Percentiles rank a stretch among this genome's conserved stretches.
These are phyloP conservation scores for Aspergillus sp. DNA, from an alignment of 2,329 filamentous ascomycete genomes.

Conservation along the genomic window DNA sequence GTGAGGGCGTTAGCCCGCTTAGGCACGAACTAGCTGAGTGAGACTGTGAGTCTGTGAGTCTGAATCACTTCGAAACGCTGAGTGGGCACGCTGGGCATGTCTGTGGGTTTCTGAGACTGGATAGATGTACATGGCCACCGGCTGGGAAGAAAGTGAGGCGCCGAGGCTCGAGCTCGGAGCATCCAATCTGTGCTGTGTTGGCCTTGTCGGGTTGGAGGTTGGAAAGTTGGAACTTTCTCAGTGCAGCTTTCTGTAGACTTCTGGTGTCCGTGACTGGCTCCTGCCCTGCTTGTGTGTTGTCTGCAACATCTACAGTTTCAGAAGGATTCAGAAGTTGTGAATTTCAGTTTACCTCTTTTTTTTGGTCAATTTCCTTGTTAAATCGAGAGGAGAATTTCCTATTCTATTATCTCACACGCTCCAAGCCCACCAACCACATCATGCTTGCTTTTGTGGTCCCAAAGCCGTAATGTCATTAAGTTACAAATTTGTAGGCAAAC, in stretches of 20 bases:
- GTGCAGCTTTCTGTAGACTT: no score
- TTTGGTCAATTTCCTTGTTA: constrained; percentile 1
- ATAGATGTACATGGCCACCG: no score
- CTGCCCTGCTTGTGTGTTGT: background rate
- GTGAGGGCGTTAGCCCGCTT: background rate
- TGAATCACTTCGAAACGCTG: background rate
- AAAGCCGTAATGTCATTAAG: constrained; percentile 42
- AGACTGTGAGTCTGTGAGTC: no score
- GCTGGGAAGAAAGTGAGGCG: background rate
- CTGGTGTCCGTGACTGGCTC: no score
- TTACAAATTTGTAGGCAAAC: constrained; percentile 38
- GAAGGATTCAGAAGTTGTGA: constrained; percentile 11
- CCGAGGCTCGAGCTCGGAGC: background rate
- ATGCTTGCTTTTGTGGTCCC: constrained; percentile 34
- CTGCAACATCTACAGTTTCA: background rate
- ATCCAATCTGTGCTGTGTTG: no score
- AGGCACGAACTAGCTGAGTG: background rate
- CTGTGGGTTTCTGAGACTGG: no score
- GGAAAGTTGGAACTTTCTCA: no score
- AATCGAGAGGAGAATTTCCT: constrained; percentile 44
- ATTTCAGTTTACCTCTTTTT: background rate
- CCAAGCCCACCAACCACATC: constrained; percentile 34
- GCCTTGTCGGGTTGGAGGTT: no score
- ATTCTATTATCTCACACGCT: constrained; percentile 41
- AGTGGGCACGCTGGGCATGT: no score